Conservation (phyloP, 257 asterid species). For the Solanum chmielewskii region DNA sequence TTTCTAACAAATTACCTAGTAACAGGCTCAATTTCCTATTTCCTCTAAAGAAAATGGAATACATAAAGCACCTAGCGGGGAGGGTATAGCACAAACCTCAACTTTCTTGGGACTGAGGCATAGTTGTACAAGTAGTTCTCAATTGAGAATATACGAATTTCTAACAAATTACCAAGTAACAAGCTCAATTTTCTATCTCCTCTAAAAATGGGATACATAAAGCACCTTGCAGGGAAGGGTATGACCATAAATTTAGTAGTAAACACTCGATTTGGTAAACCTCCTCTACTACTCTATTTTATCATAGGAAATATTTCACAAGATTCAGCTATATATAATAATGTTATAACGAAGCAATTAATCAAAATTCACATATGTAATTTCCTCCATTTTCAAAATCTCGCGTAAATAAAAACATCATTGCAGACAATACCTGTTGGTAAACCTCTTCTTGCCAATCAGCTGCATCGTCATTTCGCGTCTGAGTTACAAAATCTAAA, state of each 20-base stretch:
- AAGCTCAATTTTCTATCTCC: background rate
- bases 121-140: background rate
- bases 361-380: background rate
- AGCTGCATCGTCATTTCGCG: constrained; percentile 44
- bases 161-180: background rate
- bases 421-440: constrained; percentile 38
- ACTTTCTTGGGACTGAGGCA: background rate
- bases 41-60: no score
- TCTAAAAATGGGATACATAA: background rate
- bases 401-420: background rate
- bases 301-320: background rate
- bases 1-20: no score
- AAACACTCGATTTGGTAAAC: background rate
- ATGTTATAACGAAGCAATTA: background rate
- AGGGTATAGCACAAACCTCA: no score
- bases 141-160: background rate
- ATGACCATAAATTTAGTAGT: background rate
- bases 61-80: no score
- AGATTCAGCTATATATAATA: background rate
- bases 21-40: no score
- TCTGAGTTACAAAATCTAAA: constrained; percentile 62
- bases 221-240: background rate
- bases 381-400: background rate
- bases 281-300: background rate
- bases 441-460: constrained; percentile 88